Base-by-base conservation (phyloP, 140 eudicot genomes). In the Senecio squalidus region DNA sequence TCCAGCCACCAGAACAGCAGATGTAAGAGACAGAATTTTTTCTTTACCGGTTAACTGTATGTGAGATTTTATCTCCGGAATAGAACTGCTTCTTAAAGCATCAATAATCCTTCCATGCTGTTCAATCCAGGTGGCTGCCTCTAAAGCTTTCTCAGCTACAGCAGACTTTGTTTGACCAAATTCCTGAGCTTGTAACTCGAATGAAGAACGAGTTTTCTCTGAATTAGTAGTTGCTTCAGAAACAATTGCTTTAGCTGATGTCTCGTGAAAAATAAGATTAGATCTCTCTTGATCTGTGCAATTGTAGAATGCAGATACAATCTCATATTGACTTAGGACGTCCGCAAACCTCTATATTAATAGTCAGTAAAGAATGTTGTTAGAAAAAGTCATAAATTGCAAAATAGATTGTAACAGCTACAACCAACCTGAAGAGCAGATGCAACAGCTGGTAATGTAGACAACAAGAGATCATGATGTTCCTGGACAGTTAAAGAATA, bases 1-100 rank as follows among this genome's bases (percentile, higher is more conserved):
- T 55, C 99, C 99, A 56, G 96, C 96, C 39, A 62, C 84, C 17
- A 83, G 58, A 74, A 93, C 99, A 54, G 99, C 96, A 58, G 95
- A 84, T 55, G 81, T 63, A 59, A 93, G 99, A 71, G 96, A 74
- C n/a, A 88, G 41, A 41, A 80, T 61, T 73, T 93, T 93, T 66
- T 78, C 94, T 52, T 44, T 66, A 62, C 81, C 79, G 22, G 44
- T 58, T 65, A 79, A 72, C 67, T 74, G 70, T 73, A 80, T 40
- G 69, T 71, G 72, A 67, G 84, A 55, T 23, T 74, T 76, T 55
- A 78, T 73, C 53, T 78, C 94, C 21, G 95, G 81, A 43, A 93
- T 70, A 24, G 94, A 84, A 66, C 71, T 79, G 80, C 74, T 88
- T 67, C 99, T 83, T 76, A 93, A 49, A 50, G 99, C 89, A 78